Conservation (phyloP, 2,329 filamentous ascomycete species). For the Pyricularia sp. region DNA sequence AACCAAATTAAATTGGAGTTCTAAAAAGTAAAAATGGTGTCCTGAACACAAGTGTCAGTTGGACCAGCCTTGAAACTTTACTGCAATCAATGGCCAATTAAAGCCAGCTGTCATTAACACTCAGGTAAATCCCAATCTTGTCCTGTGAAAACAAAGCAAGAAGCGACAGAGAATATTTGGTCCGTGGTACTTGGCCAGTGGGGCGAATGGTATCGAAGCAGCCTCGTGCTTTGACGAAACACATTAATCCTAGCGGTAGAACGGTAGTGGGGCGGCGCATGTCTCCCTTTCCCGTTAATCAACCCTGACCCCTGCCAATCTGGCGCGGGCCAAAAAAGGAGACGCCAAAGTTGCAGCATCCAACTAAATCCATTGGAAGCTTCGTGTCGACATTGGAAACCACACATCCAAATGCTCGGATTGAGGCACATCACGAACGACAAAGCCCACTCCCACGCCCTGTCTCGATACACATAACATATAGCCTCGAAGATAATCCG, state of each 20-base stretch:
- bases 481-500: neutral
- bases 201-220: neutral
- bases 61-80: neutral
- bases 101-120: neutral
- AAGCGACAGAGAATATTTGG: neutral
- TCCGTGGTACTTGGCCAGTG: neutral
- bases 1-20: no score
- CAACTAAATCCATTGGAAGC: neutral
- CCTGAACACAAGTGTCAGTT: neutral
- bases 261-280: neutral
- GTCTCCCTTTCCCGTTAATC: neutral
- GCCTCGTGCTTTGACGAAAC: neutral
- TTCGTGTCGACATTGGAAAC: neutral
- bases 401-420: neutral
- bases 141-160: neutral
- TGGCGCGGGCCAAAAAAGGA: neutral
- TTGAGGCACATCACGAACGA: neutral
- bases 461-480: neutral
- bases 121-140: neutral
- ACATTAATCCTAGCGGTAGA: neutral
- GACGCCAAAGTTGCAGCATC: neutral
- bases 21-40: no score
- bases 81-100: no score
- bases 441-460: neutral
- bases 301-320: neutral